phyloP scores from a whole-genome alignment of 1,139 yeast genomes.

The Geotrichum klebahnii region DNA sequence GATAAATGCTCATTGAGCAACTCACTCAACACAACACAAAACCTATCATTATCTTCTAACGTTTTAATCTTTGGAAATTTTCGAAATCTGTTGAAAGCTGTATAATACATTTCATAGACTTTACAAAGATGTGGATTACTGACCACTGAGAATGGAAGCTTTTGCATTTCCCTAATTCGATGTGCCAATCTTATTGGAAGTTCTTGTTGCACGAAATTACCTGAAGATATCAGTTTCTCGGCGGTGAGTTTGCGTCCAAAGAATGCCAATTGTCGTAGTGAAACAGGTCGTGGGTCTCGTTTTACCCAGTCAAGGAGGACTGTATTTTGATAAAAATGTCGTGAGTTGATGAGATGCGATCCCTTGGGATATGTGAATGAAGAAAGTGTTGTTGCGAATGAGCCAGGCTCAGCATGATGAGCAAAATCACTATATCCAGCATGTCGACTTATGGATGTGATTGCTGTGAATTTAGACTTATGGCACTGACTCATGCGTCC shows the following conservation, averaged over 20 bases:
- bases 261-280: slow-evolving; percentile 80
- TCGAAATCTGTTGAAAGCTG: slow-evolving; percentile 79
- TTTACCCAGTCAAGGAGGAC: slow-evolving; percentile 62
- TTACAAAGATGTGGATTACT: slow-evolving; percentile 80
- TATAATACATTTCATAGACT: slow-evolving; percentile 83
- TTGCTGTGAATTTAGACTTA: not conserved
- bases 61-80: slow-evolving; percentile 62
- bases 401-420: slow-evolving; percentile 22
- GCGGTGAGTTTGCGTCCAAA: slow-evolving; percentile 78
- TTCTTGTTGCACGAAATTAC: slow-evolving; percentile 82
- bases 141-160: slow-evolving; percentile 75
- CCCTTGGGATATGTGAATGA: slow-evolving; percentile 34
- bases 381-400: slow-evolving; percentile 10
- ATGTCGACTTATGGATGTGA: not conserved
- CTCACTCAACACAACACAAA: slow-evolving; percentile 58
- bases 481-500: not conserved
- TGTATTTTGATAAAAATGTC: slow-evolving; percentile 82
- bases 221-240: slow-evolving; percentile 73
- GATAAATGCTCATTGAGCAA: slow-evolving; percentile 70
- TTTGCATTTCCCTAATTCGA: slow-evolving; percentile 73
- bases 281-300: slow-evolving; percentile 79
- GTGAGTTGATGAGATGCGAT: slow-evolving; percentile 42
- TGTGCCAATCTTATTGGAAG: slow-evolving; percentile 79
- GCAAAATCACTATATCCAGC: slow-evolving; percentile 18
- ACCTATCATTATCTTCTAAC: slow-evolving; percentile 67